Conservation (phyloP, 73 alveolate genomes). For the Blepharisma japonicum region DNA sequence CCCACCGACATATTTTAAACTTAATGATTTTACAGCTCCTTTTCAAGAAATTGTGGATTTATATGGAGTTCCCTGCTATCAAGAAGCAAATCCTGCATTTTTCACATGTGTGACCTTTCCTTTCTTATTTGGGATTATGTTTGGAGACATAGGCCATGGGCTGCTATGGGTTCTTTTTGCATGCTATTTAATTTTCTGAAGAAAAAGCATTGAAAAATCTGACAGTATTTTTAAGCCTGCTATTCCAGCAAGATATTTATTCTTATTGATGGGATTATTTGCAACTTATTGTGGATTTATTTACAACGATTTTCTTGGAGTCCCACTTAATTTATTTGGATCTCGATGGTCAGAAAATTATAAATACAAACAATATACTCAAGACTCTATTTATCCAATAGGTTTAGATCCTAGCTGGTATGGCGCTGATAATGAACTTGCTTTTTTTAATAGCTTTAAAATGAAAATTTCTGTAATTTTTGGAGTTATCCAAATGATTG, state of each 20-base stretch:
- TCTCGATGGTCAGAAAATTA: constrained; percentile 65
- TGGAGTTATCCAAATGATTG: constrained; percentile 93
- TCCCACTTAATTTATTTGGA: constrained; percentile 81
- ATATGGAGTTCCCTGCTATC: constrained; percentile 96
- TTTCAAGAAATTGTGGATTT: constrained; percentile 94
- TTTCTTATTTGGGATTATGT: constrained; percentile 97
- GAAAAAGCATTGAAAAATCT: constrained; percentile 47
- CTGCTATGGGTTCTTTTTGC: constrained; percentile 69
- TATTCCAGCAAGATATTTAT: constrained; percentile 65
- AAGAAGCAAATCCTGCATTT: constrained; percentile 96
- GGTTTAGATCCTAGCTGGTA: constrained; percentile 98
- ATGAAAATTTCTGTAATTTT: constrained; percentile 96
- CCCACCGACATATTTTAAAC: constrained; percentile 90
- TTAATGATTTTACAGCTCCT: constrained; percentile 87
- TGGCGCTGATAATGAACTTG: constrained; percentile 80
- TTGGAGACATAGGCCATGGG: constrained; percentile 99
- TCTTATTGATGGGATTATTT: constrained; percentile 91
- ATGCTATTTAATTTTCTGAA: constrained; percentile 56
- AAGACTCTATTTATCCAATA: constrained; percentile 78
- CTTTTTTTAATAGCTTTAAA: constrained; percentile 87
- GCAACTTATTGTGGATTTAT: constrained; percentile 91
- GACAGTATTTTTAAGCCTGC: constrained; percentile 57
- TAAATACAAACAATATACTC: constrained; percentile 33
- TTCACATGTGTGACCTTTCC: constrained; percentile 95
- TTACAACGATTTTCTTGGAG: constrained; percentile 94